Evolutionary conservation across 345 rosid genomes (phyloP).

Genomic region (Kernera saxatilis): DNA sequence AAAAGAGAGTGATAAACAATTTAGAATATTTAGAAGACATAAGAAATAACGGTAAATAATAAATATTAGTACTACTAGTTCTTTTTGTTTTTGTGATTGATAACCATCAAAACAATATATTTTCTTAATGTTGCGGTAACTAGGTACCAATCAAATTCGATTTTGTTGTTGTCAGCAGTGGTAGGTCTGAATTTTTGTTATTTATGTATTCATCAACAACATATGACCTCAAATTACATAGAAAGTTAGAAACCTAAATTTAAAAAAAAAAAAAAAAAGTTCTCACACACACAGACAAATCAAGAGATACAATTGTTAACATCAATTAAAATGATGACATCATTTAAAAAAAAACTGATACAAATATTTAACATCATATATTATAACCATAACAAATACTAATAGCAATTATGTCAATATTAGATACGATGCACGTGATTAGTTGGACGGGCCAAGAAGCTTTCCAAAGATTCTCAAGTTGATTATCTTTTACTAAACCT

Average conservation of each 20-base stretch:
- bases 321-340: too few relatives aligned
- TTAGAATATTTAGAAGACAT: too few relatives aligned
- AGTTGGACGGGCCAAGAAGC: neutral
- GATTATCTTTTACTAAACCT: neutral
- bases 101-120: too few relatives aligned
- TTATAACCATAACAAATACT: neutral
- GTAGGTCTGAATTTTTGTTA: neutral
- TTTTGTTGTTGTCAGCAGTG: neutral
- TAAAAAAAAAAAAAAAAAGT: neutral
- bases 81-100: too few relatives aligned
- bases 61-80: too few relatives aligned
- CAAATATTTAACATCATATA: neutral
- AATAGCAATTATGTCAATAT: too few relatives aligned
- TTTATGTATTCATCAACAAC: neutral
- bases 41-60: too few relatives aligned
- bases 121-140: too few relatives aligned
- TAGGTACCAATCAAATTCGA: too few relatives aligned
- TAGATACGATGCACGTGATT: slow-evolving; percentile 9
- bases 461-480: neutral
- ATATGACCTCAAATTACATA: neutral
- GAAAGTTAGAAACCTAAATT: neutral
- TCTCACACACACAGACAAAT: neutral
- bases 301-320: neutral
- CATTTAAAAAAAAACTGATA: too few relatives aligned
- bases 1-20: too few relatives aligned